Conservation (phyloP, 192 early-diverging fungal species). For the Pilobolus umbonatus region DNA sequence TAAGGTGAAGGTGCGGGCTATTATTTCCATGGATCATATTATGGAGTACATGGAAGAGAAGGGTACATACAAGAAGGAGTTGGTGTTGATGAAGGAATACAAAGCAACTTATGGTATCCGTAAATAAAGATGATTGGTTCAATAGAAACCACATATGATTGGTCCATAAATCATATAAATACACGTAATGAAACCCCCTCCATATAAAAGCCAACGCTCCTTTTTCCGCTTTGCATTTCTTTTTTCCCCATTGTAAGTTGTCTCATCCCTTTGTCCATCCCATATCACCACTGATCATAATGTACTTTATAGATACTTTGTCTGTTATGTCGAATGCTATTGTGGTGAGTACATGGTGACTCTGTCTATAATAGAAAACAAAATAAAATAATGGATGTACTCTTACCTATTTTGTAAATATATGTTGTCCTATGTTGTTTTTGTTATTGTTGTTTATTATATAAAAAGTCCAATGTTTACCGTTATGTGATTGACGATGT, state of each 20-base stretch:
- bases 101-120: slow-evolving; percentile 79
- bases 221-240: slow-evolving; percentile 5
- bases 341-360: slow-evolving; percentile 17
- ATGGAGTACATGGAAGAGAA: slow-evolving; percentile 81
- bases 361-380: too few species aligned
- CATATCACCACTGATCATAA: too few species aligned
- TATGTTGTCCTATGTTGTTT: neutral
- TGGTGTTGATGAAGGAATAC: slow-evolving; percentile 76
- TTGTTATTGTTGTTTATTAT: neutral
- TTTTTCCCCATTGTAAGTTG: neutral
- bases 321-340: too few species aligned
- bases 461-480: slow-evolving; percentile 58
- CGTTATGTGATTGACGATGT: slow-evolving; percentile 92
- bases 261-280: too few species aligned
- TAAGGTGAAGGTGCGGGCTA: slow-evolving; percentile 74
- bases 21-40: slow-evolving; percentile 83
- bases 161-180: too few species aligned
- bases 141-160: too few species aligned
- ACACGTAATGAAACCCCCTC: too few species aligned
- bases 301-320: too few species aligned
- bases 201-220: slow-evolving; percentile 3
- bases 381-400: too few species aligned
- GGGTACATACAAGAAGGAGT: slow-evolving; percentile 55
- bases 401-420: too few species aligned
- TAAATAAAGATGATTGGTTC: too few species aligned